phyloP scores from a whole-genome alignment of 805 yeast genomes.

The Yamadazyma ubonensis region DNA sequence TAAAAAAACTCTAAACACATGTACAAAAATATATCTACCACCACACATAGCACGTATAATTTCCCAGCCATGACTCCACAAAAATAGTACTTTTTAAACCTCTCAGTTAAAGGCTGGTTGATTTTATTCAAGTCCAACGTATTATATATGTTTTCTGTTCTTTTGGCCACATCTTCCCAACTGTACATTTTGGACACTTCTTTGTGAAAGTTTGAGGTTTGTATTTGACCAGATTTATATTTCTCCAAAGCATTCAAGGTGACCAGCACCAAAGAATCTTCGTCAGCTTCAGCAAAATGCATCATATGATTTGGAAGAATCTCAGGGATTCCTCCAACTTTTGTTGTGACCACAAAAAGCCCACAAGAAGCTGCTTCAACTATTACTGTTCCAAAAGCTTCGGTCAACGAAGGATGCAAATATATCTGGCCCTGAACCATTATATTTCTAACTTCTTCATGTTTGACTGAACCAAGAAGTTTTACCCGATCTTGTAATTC shows the following conservation, averaged over 20 bases:
- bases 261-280: conserved; percentile 72
- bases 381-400: conserved; percentile 95
- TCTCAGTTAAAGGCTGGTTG: conserved; percentile 54
- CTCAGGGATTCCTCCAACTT: conserved; percentile 97
- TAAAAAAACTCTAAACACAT: conserved; percentile 64
- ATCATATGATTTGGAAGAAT: conserved; percentile 94
- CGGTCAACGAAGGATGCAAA: conserved; percentile 90
- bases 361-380: conserved; percentile 99
- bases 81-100: conserved; percentile 63
- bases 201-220: conserved; percentile 74
- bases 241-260: conserved; percentile 66
- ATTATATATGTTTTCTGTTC: conserved; percentile 83
- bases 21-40: conserved; percentile 72
- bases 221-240: conserved; percentile 56
- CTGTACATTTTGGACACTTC: conserved; percentile 81
- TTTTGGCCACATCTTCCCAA: conserved; percentile 83
- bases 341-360: conserved; percentile 85
- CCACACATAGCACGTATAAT: conserved; percentile 73
- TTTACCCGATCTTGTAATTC: conserved; percentile 85
- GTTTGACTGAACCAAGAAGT: conserved; percentile 82
- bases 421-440: conserved; percentile 94
- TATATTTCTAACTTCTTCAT: conserved; percentile 88
- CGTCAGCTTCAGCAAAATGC: conserved; percentile 85
- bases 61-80: conserved; percentile 87
- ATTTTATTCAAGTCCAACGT: conserved; percentile 38